These are phyloP conservation scores for Spiraea crenata DNA, from an alignment of 331 rosid species.

Conservation along the genomic window DNA sequence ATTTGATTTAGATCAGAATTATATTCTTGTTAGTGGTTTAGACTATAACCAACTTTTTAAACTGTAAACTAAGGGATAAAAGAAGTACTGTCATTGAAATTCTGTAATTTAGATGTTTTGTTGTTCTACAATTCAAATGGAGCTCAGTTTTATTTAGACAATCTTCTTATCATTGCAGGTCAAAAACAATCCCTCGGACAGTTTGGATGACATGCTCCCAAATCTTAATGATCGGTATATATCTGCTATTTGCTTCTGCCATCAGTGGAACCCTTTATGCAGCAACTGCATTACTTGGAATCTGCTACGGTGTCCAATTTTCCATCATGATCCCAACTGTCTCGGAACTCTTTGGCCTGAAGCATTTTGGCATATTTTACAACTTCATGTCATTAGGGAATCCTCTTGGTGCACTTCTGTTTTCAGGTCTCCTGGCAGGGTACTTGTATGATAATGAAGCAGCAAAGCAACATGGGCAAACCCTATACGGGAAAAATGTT, in stretches of 20 bases:
- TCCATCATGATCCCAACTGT: slow-evolving; percentile 72
- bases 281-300: slow-evolving; percentile 56
- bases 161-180: slow-evolving; percentile 31
- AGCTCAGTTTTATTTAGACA: not conserved
- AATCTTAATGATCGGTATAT: slow-evolving; percentile 49
- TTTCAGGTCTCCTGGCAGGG: slow-evolving; percentile 77
- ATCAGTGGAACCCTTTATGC: slow-evolving; percentile 52
- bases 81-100: too few relatives aligned
- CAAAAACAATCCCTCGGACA: slow-evolving; percentile 56
- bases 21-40: not conserved
- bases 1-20: not conserved
- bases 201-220: slow-evolving; percentile 76
- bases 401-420: slow-evolving; percentile 73
- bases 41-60: not conserved
- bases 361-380: slow-evolving; percentile 59
- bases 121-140: not conserved
- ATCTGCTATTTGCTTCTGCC: slow-evolving; percentile 66
- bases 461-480: slow-evolving; percentile 48
- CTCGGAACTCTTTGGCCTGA: slow-evolving; percentile 75
- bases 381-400: slow-evolving; percentile 65
- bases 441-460: slow-evolving; percentile 66
- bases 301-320: slow-evolving; percentile 76
- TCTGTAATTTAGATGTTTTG: too few relatives aligned
- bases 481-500: slow-evolving; percentile 26
- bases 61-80: too few relatives aligned